Percentiles rank a stretch among this genome's conserved stretches.
Conservation (phyloP, 202 grass and related monocot genomes). For the Dendrocalamus latiflorus region DNA sequence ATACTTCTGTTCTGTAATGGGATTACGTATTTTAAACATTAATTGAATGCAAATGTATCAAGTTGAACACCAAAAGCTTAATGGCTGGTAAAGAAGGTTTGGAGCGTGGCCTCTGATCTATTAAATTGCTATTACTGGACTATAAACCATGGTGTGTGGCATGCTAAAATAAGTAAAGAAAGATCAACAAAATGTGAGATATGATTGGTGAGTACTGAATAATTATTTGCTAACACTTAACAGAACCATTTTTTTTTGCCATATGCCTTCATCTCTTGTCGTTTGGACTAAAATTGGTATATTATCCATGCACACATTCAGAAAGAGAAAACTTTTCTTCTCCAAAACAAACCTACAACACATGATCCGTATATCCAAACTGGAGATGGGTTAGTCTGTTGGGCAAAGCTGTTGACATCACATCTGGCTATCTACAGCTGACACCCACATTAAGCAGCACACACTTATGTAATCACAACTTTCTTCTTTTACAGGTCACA, state of each 20-base stretch:
- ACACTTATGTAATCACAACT: slow-evolving; percentile 19
- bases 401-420: not conserved
- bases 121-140: not conserved
- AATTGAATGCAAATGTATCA: not conserved
- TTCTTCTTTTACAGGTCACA: slow-evolving; percentile 63
- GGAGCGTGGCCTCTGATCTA: not conserved
- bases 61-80: slow-evolving; percentile 4
- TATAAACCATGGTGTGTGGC: not conserved
- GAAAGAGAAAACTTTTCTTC: not conserved
- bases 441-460: not conserved
- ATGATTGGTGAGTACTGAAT: not conserved
- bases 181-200: not conserved
- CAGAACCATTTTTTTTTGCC: not conserved
- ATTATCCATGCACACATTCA: not conserved
- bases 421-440: slow-evolving; percentile 1
- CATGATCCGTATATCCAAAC: not conserved
- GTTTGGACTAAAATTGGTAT: not conserved
- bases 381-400: not conserved
- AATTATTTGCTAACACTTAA: not conserved
- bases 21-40: not conserved
- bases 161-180: slow-evolving; percentile 6
- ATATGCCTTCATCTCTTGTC: not conserved
- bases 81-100: slow-evolving; percentile 14
- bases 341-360: not conserved
- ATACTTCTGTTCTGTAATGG: not conserved